Evolutionary conservation across 257 asterid genomes (phyloP), one percentile per base, ranked within the genome.

Genomic region (Solanum medicagineum): DNA sequence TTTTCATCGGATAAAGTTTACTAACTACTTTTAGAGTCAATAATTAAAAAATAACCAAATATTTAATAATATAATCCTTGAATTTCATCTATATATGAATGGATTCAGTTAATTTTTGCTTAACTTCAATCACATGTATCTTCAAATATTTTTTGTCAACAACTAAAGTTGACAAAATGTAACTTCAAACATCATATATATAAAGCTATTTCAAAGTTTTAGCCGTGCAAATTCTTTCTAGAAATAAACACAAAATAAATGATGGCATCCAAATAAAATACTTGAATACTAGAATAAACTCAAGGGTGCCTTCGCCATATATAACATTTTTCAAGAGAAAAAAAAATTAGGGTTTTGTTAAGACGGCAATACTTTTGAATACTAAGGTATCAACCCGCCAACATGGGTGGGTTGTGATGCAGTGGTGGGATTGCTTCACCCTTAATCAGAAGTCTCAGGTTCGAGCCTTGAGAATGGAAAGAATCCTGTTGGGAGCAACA

Each of bases 321-420:
- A 36, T 36, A 55, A 4, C 36, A 49, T 10, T 47, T 68, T 51
- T 20, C 57, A 24, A 29, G 53, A 36, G 71, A 75, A 88, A 60
- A 29, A 15, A 22, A 74, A 17, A 0, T 79, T 88, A 88, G 90
- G 90, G 88, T 80, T 85, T 88, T 65, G 54, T n/a, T 59, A 29
- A 75, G 71, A 82, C 65, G 65, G 47, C 40, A n/a, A 84, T 80
- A 32, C 36, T 32, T 32, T 32, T 32, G 36, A 32, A 32, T 17
- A 24, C 26, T 62, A 49, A 24, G 81, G 85, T 81, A 42, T 57
- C 66, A 83, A 51, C 2, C 47, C 56, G 53, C 54, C 80, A 32
- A 32, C 36, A 32, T 32, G 36, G 4, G 1, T 32, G 36, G 4
- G 1, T 32, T 32, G 0, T 32, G 36, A 32, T 32, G 36, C 4